Percentiles rank a stretch among this genome's conserved stretches.
Conservation (phyloP, 75 land plant species). For the Picea sitchensis region DNA sequence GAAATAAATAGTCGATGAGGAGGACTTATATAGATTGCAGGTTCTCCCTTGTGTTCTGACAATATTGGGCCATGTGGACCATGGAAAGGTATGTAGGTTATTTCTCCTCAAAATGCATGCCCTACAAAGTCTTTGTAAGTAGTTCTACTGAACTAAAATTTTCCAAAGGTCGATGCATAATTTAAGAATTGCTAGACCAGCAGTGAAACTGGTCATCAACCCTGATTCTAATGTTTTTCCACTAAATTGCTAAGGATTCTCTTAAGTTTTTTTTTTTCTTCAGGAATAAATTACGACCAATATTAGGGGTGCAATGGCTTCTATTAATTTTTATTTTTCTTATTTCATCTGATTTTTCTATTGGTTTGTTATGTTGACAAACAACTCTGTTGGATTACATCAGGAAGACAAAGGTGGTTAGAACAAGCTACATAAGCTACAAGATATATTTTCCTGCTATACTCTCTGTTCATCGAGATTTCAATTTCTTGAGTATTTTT, state of each 20-base stretch:
- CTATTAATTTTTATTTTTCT: too few relatives aligned
- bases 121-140: too few relatives aligned
- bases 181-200: not conserved
- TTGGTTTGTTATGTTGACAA: conserved; percentile 35
- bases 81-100: conserved; percentile 77
- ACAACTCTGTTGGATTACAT: conserved; percentile 93
- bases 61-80: conserved; percentile 99
- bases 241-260: not conserved
- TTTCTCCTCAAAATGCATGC: not conserved
- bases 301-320: too few relatives aligned
- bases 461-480: too few relatives aligned
- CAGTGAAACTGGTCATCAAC: not conserved
- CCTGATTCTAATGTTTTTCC: not conserved
- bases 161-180: too few relatives aligned
- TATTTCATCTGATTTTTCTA: not conserved
- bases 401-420: conserved; percentile 78
- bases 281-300: too few relatives aligned
- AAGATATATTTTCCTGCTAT: too few relatives aligned
- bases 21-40: conserved; percentile 81
- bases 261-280: not conserved
- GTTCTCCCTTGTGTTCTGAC: conserved; percentile 89
- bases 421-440: too few relatives aligned
- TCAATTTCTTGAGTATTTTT: too few relatives aligned
- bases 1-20: conserved; percentile 83
- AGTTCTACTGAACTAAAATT: too few relatives aligned